Evolutionary conservation across 2,329 filamentous ascomycete species (phyloP).

Genomic region (Metarhizium album): DNA sequence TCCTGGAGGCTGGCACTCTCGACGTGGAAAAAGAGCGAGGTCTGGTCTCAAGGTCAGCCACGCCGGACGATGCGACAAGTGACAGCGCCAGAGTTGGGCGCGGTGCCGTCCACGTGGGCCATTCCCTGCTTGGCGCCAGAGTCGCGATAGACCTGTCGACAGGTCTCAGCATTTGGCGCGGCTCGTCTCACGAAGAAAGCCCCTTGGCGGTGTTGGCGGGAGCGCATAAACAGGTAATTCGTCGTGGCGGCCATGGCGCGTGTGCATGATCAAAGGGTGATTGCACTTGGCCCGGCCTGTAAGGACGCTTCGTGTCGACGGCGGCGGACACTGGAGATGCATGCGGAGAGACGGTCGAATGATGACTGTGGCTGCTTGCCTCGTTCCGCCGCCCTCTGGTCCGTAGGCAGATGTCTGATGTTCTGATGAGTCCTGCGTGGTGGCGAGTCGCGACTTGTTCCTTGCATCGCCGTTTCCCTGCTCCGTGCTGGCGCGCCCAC

Average conservation of each 20-base stretch:
- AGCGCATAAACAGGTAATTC: background rate
- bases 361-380: too few species aligned
- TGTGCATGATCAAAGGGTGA: background rate
- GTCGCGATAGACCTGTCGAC: background rate
- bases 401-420: too few species aligned
- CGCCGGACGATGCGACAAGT: background rate
- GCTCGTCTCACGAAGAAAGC: background rate
- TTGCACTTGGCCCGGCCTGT: background rate
- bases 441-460: too few species aligned
- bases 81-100: background rate
- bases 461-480: background rate
- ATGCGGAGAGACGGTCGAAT: too few species aligned
- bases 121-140: background rate
- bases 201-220: background rate
- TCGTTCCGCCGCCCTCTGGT: too few species aligned
- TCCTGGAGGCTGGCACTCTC: too few species aligned
- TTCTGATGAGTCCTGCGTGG: too few species aligned
- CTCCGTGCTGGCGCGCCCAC: background rate
- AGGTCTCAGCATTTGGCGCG: too few species aligned
- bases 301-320: background rate
- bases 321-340: too few species aligned
- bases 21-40: background rate
- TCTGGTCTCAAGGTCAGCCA: background rate
- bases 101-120: background rate
- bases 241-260: background rate